phyloP scores from a whole-genome alignment of 768 basidiomycete species.

The Rhizopogon salebrosus region DNA sequence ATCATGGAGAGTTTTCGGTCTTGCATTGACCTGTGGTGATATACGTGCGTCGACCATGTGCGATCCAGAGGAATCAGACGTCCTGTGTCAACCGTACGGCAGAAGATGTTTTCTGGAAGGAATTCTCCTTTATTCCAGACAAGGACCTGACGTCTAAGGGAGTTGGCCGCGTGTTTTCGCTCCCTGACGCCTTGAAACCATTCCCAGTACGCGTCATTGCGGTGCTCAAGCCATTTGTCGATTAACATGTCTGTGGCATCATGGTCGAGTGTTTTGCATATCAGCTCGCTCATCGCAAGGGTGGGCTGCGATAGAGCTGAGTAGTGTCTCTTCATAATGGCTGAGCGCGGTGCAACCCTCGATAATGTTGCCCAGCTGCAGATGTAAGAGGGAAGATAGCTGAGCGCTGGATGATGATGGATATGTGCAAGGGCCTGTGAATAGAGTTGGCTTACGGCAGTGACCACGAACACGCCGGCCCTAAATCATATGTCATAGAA shows the following conservation, averaged over 20 bases:
- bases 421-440: background rate
- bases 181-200: slow-evolving; percentile 73
- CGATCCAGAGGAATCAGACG: slow-evolving; percentile 76
- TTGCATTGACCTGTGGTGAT: slow-evolving; percentile 71
- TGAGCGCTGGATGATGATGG: background rate
- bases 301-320: slow-evolving; percentile 62
- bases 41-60: slow-evolving; percentile 79
- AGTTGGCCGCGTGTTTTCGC: slow-evolving; percentile 51
- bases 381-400: background rate
- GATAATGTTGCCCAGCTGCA: slow-evolving; percentile 7
- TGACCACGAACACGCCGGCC: slow-evolving; percentile 16
- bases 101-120: slow-evolving; percentile 75
- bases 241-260: slow-evolving; percentile 74
- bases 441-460: background rate
- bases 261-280: slow-evolving; percentile 73
- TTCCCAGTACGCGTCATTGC: slow-evolving; percentile 69
- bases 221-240: slow-evolving; percentile 80
- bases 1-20: slow-evolving; percentile 72
- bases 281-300: slow-evolving; percentile 72
- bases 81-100: slow-evolving; percentile 72
- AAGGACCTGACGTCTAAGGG: slow-evolving; percentile 45
- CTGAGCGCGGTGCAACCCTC: background rate
- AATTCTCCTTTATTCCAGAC: slow-evolving; percentile 66
- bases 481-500: slow-evolving; percentile 18
- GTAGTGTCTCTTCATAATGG: slow-evolving; percentile 37